phyloP scores from a whole-genome alignment of 1,284 basidiomycete genomes.

The Erythrobasidium hasegawianum region DNA sequence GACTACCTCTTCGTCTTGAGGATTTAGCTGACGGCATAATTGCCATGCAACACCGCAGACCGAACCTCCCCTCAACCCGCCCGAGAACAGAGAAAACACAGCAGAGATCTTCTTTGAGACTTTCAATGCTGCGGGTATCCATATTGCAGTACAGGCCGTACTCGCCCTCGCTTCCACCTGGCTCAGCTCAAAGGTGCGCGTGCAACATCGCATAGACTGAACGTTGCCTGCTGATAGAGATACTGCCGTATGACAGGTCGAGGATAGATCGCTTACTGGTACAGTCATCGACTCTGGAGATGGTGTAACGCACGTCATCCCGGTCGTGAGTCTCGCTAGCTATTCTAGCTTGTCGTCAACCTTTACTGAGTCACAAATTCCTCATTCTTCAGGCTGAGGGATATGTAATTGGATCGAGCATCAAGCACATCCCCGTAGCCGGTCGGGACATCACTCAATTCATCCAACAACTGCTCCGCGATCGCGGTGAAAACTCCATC shows the following conservation, averaged over 20 bases:
- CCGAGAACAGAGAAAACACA: slow-evolving; percentile 98
- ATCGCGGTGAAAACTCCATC: slow-evolving; percentile 82
- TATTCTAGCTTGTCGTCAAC: too few relatives aligned
- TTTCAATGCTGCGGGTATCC: slow-evolving; percentile 60
- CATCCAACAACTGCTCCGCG: slow-evolving; percentile 91
- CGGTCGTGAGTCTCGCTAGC: slow-evolving; percentile 60
- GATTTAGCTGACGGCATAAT: not conserved
- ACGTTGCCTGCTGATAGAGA: too few relatives aligned
- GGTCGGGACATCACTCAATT: slow-evolving; percentile 97
- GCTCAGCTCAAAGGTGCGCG: slow-evolving; percentile 88
- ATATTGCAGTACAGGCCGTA: slow-evolving; percentile 98
- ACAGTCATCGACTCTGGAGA: slow-evolving; percentile 99
- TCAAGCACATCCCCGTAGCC: slow-evolving; percentile 98
- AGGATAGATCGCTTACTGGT: slow-evolving; percentile 54
- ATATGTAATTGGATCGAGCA: slow-evolving; percentile 97
- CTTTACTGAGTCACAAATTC: too few relatives aligned
- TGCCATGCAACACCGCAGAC: too few relatives aligned
- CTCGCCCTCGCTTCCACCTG: slow-evolving; percentile 98
- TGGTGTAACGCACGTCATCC: slow-evolving; percentile 96
- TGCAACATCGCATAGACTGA: too few relatives aligned
- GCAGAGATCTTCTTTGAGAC: slow-evolving; percentile 96
- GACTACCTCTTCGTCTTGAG: too few relatives aligned
- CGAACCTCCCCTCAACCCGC: slow-evolving; percentile 95
- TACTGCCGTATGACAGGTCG: slow-evolving; percentile 13
- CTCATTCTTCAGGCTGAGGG: slow-evolving; percentile 86